Conservation (phyloP, 306 rosid genomes). For the Pyrus pyrifolia region DNA sequence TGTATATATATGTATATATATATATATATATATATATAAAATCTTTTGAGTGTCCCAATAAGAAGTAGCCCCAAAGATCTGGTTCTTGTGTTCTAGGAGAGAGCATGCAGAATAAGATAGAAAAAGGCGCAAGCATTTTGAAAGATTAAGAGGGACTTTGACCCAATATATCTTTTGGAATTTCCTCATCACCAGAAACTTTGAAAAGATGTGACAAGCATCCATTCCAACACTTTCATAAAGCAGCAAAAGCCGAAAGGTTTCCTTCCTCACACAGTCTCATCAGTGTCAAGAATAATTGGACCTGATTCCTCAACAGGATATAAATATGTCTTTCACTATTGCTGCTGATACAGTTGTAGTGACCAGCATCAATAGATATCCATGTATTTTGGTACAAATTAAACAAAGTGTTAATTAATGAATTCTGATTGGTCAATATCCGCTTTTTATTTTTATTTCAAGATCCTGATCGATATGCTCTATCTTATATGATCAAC, state of each 20-base stretch:
- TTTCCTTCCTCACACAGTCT: constrained; percentile 18
- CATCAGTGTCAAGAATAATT: constrained; percentile 33
- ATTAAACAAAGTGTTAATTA: constrained; percentile 15
- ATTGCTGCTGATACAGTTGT: constrained; percentile 16
- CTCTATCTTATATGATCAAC: constrained; percentile 9
- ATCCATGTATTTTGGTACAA: constrained; percentile 17
- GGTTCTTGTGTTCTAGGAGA: constrained; percentile 13
- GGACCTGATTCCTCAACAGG: constrained; percentile 46
- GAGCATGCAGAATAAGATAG: constrained; percentile 20
- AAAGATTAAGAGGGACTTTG: constrained; percentile 23
- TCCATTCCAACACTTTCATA: constrained; percentile 36
- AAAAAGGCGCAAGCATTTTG: constrained; percentile 25
- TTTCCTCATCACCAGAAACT: constrained; percentile 26
- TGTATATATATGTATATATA: not conserved
- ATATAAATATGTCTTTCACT: constrained; percentile 1
- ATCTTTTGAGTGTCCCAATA: constrained; percentile 22
- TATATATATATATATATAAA: not conserved
- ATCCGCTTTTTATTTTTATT: not conserved
- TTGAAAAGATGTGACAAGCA: constrained; percentile 57
- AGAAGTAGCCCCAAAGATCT: constrained; percentile 4
- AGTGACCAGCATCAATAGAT: constrained; percentile 20
- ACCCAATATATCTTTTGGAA: constrained; percentile 41
- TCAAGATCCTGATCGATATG: not conserved
- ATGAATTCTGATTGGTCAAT: not conserved
- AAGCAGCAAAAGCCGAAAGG: constrained; percentile 33